These are phyloP conservation scores for Debaryomyces prosopidis DNA, from an alignment of 805 yeast genomes.

Conservation along the genomic window DNA sequence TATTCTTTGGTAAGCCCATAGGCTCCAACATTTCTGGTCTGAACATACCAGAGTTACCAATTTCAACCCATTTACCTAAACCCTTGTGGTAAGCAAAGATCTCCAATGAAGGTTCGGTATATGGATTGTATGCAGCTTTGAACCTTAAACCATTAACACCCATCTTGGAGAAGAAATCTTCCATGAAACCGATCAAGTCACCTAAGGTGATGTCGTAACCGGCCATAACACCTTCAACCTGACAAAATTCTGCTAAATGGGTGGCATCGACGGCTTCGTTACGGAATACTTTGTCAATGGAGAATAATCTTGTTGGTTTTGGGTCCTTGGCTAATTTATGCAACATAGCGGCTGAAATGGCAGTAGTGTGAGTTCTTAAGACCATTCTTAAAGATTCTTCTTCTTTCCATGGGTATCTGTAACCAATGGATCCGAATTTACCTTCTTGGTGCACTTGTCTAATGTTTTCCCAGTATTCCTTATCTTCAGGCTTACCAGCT, in stretches of 20 bases:
- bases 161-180: slow-evolving; percentile 94
- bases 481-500: slow-evolving; percentile 83
- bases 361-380: slow-evolving; percentile 96
- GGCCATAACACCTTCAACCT: slow-evolving; percentile 98
- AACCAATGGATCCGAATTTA: slow-evolving; percentile 92
- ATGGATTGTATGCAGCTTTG: slow-evolving; percentile 98
- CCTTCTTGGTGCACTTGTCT: slow-evolving; percentile 87
- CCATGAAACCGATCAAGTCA: slow-evolving; percentile 97
- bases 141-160: slow-evolving; percentile 94
- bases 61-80: slow-evolving; percentile 95
- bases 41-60: slow-evolving; percentile 99
- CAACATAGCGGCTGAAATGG: slow-evolving; percentile 86
- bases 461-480: slow-evolving; percentile 72
- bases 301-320: slow-evolving; percentile 85
- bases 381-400: slow-evolving; percentile 90
- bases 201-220: slow-evolving; percentile 94
- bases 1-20: slow-evolving; percentile 94
- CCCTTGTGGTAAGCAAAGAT: slow-evolving; percentile 96
- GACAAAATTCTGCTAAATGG: slow-evolving; percentile 98
- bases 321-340: slow-evolving; percentile 86
- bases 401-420: slow-evolving; percentile 96
- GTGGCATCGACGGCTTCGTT: slow-evolving; percentile 99
- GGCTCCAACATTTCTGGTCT: slow-evolving; percentile 99
- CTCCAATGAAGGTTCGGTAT: slow-evolving; percentile 98
- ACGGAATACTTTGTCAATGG: slow-evolving; percentile 98